Evolutionary conservation across 1,139 yeast species (phyloP).

Genomic region (Yamadazyma dendronema): DNA sequence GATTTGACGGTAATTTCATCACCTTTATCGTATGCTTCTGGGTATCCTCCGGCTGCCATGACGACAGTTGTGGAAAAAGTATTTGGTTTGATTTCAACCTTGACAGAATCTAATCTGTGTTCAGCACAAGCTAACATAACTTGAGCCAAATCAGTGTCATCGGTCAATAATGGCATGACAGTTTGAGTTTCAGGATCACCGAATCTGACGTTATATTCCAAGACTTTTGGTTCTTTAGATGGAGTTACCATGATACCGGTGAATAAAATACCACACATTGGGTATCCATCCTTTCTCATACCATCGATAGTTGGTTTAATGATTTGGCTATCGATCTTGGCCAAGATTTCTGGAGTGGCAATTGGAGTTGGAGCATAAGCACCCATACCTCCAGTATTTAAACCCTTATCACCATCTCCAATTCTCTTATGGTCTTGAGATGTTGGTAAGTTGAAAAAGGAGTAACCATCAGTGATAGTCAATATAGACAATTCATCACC

Average conservation of each 20-base stretch:
- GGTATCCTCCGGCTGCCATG: slow-evolving; percentile 96
- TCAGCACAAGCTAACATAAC: slow-evolving; percentile 93
- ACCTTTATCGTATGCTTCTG: slow-evolving; percentile 82
- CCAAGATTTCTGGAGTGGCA: slow-evolving; percentile 67
- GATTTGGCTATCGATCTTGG: slow-evolving; percentile 66
- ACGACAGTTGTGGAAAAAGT: slow-evolving; percentile 88
- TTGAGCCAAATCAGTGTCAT: slow-evolving; percentile 88
- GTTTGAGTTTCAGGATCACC: slow-evolving; percentile 99
- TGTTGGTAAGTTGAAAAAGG: slow-evolving; percentile 87
- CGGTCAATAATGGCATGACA: slow-evolving; percentile 78
- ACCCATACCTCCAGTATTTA: slow-evolving; percentile 99
- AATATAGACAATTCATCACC: slow-evolving; percentile 96
- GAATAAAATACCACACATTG: slow-evolving; percentile 93
- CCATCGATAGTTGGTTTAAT: slow-evolving; percentile 94
- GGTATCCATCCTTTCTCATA: slow-evolving; percentile 93
- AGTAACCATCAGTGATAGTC: slow-evolving; percentile 92
- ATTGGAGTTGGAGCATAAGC: slow-evolving; percentile 98
- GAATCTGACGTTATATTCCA: slow-evolving; percentile 95
- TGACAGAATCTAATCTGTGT: slow-evolving; percentile 86
- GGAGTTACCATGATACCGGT: slow-evolving; percentile 94
- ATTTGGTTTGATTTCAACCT: slow-evolving; percentile 57
- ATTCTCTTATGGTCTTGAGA: slow-evolving; percentile 98
- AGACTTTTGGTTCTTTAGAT: slow-evolving; percentile 80
- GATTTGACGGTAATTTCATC: slow-evolving; percentile 68
- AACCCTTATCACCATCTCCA: slow-evolving; percentile 89